A percentile compares a stretch with the other conserved stretches of the same genome.
Conservation (phyloP, 1,284 basidiomycete genomes). For the Naganishia sp. region DNA sequence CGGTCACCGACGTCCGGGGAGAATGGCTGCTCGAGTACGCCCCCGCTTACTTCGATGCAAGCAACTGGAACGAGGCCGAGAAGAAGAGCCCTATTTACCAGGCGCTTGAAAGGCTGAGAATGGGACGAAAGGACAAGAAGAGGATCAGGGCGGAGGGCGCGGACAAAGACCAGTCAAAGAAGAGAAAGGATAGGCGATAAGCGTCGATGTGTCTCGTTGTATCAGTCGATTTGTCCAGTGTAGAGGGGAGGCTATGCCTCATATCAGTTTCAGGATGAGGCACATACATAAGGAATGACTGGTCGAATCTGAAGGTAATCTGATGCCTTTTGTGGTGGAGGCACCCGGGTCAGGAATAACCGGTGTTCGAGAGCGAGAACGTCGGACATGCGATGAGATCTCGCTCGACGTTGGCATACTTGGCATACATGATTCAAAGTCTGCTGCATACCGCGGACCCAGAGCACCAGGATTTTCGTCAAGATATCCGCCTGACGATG, state of each 20-base stretch:
- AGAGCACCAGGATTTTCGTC: neutral
- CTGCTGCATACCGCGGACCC: neutral
- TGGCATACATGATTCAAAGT: neutral
- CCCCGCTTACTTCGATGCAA: conserved; percentile 64
- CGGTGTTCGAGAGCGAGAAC: too few relatives aligned
- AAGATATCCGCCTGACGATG: conserved; percentile 1
- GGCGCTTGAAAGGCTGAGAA: conserved; percentile 25
- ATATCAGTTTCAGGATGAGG: too few relatives aligned
- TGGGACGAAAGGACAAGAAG: conserved; percentile 37
- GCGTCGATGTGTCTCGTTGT: neutral
- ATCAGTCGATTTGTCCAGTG: neutral
- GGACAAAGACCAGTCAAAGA: conserved; percentile 24
- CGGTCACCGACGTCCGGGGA: conserved; percentile 81
- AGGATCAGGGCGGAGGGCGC: conserved; percentile 21
- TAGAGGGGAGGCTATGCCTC: neutral
- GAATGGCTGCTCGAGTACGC: conserved; percentile 92
- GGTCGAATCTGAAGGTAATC: too few relatives aligned
- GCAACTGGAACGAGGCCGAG: conserved; percentile 27
- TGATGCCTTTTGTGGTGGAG: too few relatives aligned
- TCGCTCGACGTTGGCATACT: neutral
- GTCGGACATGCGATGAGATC: too few relatives aligned
- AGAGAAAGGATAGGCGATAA: conserved; percentile 24
- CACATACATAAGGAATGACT: too few relatives aligned
- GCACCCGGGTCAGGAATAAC: too few relatives aligned
- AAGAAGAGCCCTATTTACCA: conserved; percentile 31